A percentile compares a stretch with the other conserved stretches of the same genome.
These are phyloP conservation scores for Pseudogymnoascus verrucosus DNA, from an alignment of 2,329 filamentous ascomycete genomes.

Conservation along the genomic window DNA sequence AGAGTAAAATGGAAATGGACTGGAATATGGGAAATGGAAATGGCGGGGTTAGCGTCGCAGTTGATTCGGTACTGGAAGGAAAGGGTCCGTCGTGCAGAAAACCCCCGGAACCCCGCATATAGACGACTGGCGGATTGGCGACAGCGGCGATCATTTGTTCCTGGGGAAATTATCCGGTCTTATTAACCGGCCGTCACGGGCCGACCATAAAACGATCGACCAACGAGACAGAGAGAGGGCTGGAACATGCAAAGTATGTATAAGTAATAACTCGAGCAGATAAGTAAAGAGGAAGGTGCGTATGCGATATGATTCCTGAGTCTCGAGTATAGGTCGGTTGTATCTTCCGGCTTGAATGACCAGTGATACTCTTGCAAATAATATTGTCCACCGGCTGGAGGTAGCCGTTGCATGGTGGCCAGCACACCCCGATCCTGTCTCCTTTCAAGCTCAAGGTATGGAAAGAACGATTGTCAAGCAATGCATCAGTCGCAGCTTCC, in stretches of 20 bases:
- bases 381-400: too few species aligned
- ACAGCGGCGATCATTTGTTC: background rate
- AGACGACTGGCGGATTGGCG: background rate
- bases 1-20: background rate
- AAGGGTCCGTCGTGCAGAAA: background rate
- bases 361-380: background rate
- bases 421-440: too few species aligned
- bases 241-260: background rate
- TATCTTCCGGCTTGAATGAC: background rate
- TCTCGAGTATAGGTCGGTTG: background rate
- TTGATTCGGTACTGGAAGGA: background rate
- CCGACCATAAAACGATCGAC: background rate
- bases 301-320: background rate
- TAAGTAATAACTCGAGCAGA: background rate
- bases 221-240: background rate
- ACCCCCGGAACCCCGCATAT: background rate
- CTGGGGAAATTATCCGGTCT: background rate
- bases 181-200: background rate
- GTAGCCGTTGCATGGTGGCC: too few species aligned
- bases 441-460: too few species aligned
- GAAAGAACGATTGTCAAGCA: too few species aligned
- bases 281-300: background rate
- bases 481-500: too few species aligned
- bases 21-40: background rate
- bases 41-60: background rate